Evolutionary conservation across 805 yeast genomes (phyloP), one percentile per base, ranked within the genome.

Genomic region (Cyberlindnera misumaiensis): DNA sequence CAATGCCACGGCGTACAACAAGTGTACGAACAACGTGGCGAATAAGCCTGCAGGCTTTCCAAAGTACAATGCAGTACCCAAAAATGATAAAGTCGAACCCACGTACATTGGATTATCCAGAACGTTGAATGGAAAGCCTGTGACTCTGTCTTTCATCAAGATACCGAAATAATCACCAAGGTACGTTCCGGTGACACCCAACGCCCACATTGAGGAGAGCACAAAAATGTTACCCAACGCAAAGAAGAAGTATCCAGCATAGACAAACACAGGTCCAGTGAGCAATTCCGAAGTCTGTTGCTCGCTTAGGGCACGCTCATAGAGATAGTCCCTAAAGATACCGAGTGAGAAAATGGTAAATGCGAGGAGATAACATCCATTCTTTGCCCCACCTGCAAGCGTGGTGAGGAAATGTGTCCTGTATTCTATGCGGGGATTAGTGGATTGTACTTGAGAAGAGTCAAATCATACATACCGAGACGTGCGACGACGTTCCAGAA

Each of bases 121-220:
- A 40, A 89, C 77, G 53, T 80, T 89, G 73, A 93, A 93, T 12
- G 98, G 98, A 73, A 93, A 93, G 1, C 83, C 79, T 13, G 90
- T 82, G 43, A 93, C 96, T 56, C 95, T 75, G 47, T 84, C 75
- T 45, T 80, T 79, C 93, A 90, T 93, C 52, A 93, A 72, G 53
- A 93, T 89, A 2, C 97, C 97, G 63, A 93, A 93, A 65, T 93
- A 94, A 62, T 93, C 98, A 31, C 98, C 98, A 44, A 93, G 65
- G 56, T 93, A 93, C 10, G 98, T 93, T 17, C 98, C 98, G 11
- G 96, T 90, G 44, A 93, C 77, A 17, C 98, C 98, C 47, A 93
- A 70, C 11, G 83, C 82, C 66, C 77, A 90, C 97, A 93, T 90
- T 16, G 96, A 86, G 24, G 80, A 64, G 25, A 83, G 47, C 3